phyloP scores from a whole-genome alignment of 495 filamentous ascomycete species.

The Penicillium salamii region DNA sequence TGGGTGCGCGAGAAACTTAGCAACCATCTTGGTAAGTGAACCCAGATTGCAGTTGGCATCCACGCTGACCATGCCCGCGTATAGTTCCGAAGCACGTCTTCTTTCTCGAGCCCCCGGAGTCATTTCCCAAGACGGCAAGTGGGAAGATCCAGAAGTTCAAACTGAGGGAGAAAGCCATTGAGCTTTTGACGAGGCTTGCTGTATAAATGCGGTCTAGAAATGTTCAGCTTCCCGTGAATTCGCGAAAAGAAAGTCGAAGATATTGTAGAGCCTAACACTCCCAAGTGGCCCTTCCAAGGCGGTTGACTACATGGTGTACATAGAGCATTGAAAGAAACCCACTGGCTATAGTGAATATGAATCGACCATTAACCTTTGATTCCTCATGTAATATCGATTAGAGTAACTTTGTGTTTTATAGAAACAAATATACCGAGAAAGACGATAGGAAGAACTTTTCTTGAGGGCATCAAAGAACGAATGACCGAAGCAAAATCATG shows the following conservation, averaged over 20 bases:
- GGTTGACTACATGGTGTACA: too few relatives aligned
- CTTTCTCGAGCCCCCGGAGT: slow-evolving; percentile 55
- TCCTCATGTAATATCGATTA: too few relatives aligned
- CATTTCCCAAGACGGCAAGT: slow-evolving; percentile 90
- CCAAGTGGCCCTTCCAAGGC: too few relatives aligned
- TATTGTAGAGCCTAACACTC: not conserved
- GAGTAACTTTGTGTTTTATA: too few relatives aligned
- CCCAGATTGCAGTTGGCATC: not conserved
- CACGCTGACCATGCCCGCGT: not conserved
- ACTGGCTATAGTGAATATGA: too few relatives aligned
- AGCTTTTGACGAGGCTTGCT: slow-evolving; percentile 34
- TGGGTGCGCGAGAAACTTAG: slow-evolving; percentile 76
- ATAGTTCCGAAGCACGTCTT: slow-evolving; percentile 86
- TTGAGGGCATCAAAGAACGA: too few relatives aligned
- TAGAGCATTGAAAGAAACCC: too few relatives aligned
- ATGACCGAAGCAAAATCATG: too few relatives aligned
- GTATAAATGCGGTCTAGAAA: not conserved
- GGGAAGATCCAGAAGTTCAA: slow-evolving; percentile 98
- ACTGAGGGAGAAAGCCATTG: slow-evolving; percentile 62
- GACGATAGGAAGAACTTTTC: too few relatives aligned
- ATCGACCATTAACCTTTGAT: too few relatives aligned
- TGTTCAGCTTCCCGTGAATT: not conserved
- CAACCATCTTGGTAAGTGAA: slow-evolving; percentile 63
- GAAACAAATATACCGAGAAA: too few relatives aligned
- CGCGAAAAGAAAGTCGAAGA: not conserved